A percentile compares a stretch with the other conserved stretches of the same genome.
phyloP scores from a whole-genome alignment of 176 grass and related monocot genomes.

The Poa annua region DNA sequence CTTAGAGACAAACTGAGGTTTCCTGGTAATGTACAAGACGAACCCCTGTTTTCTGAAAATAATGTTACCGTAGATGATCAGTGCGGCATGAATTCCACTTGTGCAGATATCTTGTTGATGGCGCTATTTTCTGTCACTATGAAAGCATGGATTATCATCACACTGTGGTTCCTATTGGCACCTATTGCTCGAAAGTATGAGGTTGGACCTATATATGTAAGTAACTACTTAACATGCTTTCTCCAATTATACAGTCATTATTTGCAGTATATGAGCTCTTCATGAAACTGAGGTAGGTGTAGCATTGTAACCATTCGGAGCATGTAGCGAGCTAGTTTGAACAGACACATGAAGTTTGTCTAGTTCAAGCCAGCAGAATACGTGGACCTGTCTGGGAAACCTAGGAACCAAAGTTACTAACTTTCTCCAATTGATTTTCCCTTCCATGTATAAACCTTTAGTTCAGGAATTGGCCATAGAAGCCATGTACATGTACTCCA shows the following conservation, averaged over 20 bases:
- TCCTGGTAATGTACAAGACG: slow-evolving; percentile 57
- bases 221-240: slow-evolving; percentile 34
- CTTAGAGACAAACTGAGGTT: slow-evolving; percentile 83
- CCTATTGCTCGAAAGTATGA: slow-evolving; percentile 74
- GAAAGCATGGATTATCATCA: slow-evolving; percentile 73
- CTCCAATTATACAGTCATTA: slow-evolving; percentile 21
- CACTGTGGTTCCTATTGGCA: slow-evolving; percentile 82
- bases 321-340: background rate
- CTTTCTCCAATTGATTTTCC: background rate
- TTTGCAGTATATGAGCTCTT: background rate
- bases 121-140: slow-evolving; percentile 80
- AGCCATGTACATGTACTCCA: slow-evolving; percentile 12
- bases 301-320: background rate
- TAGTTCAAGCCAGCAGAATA: background rate
- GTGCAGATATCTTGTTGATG: slow-evolving; percentile 87
- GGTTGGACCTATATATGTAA: slow-evolving; percentile 91
- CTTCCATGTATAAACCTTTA: background rate
- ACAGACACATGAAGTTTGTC: background rate
- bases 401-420: background rate
- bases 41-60: slow-evolving; percentile 6
- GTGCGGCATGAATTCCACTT: slow-evolving; percentile 21
- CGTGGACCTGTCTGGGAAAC: background rate
- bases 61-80: background rate
- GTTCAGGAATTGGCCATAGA: background rate
- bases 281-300: background rate